These are phyloP conservation scores for Cystobasidiaceae sp. DNA, from an alignment of 1,284 basidiomycete genomes.

Conservation along the genomic window DNA sequence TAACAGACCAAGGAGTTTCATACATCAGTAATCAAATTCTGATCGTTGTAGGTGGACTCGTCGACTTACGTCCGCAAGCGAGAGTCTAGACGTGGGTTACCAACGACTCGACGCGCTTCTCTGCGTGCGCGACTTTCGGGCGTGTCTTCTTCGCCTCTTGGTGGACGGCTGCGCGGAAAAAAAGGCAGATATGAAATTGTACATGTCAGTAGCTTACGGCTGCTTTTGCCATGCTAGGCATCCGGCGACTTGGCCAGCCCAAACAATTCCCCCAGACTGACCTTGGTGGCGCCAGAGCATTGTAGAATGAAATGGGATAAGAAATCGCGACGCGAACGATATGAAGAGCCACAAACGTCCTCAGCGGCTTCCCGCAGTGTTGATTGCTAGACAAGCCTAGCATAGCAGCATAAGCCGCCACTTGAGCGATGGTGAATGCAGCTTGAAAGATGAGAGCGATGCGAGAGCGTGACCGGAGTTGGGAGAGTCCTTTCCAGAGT, in stretches of 20 bases:
- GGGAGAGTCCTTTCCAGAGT: constrained; percentile 8
- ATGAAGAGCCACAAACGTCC: constrained; percentile 35
- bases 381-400: constrained; percentile 26
- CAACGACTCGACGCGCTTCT: constrained; percentile 34
- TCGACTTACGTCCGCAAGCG: constrained; percentile 25
- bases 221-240: too few relatives aligned
- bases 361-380: constrained; percentile 36
- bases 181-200: neutral
- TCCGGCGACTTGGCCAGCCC: too few relatives aligned
- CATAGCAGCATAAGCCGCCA: constrained; percentile 37
- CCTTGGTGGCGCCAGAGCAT: constrained; percentile 29
- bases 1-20: too few relatives aligned
- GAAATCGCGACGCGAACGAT: constrained; percentile 33
- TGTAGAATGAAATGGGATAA: constrained; percentile 35
- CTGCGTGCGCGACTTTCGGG: constrained; percentile 15
- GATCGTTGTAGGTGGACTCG: neutral
- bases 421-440: constrained; percentile 27
- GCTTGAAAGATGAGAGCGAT: constrained; percentile 24
- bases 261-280: too few relatives aligned
- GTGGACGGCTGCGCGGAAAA: neutral
- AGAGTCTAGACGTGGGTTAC: constrained; percentile 30
- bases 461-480: constrained; percentile 2
- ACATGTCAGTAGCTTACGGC: too few relatives aligned
- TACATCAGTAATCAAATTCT: too few relatives aligned
- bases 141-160: constrained; percentile 27